These are phyloP conservation scores for Podospora sp. DNA, from an alignment of 495 filamentous ascomycete species.

Conservation along the genomic window DNA sequence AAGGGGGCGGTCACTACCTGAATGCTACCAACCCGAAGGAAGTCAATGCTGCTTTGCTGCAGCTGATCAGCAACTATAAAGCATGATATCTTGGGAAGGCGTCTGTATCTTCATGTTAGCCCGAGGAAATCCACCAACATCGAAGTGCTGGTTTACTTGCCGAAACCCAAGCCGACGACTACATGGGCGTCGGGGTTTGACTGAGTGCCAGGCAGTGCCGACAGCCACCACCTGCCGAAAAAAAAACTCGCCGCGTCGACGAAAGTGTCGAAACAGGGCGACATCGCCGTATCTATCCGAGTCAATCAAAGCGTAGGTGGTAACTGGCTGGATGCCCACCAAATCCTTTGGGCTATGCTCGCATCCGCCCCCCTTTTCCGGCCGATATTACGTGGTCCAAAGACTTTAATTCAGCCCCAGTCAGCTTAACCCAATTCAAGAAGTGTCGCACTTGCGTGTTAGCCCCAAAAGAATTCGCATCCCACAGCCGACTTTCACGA, in stretches of 20 bases:
- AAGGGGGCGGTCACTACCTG: constrained; percentile 62
- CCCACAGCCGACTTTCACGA: neutral
- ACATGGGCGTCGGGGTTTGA: too few species aligned
- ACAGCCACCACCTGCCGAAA: too few species aligned
- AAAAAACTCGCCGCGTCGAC: too few species aligned
- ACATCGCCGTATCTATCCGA: too few species aligned
- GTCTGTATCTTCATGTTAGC: too few species aligned
- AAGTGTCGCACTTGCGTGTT: neutral
- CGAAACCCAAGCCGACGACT: too few species aligned
- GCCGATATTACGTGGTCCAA: neutral
- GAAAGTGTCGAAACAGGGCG: too few species aligned
- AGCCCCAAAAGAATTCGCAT: neutral
- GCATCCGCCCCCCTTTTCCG: neutral
- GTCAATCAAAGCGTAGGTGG: too few species aligned
- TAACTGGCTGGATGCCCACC: neutral
- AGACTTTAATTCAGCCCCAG: neutral
- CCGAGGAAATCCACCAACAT: too few species aligned
- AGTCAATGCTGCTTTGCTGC: constrained; percentile 53
- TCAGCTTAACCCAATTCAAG: neutral
- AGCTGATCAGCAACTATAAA: constrained; percentile 49
- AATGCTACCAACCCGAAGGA: constrained; percentile 59
- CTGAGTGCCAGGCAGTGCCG: too few species aligned
- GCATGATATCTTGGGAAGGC: neutral
- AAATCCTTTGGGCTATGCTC: neutral
- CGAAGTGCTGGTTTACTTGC: too few species aligned